Evolutionary conservation across 78 protist genomes (phyloP).

Genomic region (Parvularia atlantis): DNA sequence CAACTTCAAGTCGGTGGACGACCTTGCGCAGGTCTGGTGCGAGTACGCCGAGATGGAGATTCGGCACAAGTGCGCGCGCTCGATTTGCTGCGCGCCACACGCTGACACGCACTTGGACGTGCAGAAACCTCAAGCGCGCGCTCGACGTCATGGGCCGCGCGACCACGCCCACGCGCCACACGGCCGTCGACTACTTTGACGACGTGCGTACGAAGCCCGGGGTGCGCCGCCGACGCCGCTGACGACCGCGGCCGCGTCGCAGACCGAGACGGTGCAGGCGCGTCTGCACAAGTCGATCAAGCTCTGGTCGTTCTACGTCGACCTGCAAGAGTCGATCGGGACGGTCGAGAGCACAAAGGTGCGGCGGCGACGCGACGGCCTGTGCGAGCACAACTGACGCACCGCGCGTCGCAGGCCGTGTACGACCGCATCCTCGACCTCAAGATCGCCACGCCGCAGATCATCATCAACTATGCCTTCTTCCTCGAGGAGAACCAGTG

Average conservation of each 20-base stretch:
- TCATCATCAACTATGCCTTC: slow-evolving; percentile 78
- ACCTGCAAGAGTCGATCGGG: slow-evolving; percentile 87
- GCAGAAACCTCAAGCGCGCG: slow-evolving; percentile 23
- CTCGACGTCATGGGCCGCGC: slow-evolving; percentile 32
- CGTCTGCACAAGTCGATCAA: slow-evolving; percentile 60
- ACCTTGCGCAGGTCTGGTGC: slow-evolving; percentile 80
- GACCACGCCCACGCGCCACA: slow-evolving; percentile 8
- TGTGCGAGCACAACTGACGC: neutral
- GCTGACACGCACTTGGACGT: neutral
- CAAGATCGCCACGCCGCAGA: slow-evolving; percentile 78
- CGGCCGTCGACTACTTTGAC: neutral
- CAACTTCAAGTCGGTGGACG: slow-evolving; percentile 51
- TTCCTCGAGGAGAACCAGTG: slow-evolving; percentile 73
- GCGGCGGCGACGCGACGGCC: too few relatives aligned
- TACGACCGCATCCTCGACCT: slow-evolving; percentile 71
- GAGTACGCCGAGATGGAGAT: slow-evolving; percentile 90
- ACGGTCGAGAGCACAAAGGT: slow-evolving; percentile 49
- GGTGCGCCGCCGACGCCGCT: too few relatives aligned
- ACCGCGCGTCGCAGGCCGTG: slow-evolving; percentile 17
- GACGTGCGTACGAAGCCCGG: slow-evolving; percentile 19
- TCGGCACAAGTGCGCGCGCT: slow-evolving; percentile 28
- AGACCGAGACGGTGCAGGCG: too few relatives aligned
- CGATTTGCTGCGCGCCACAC: neutral
- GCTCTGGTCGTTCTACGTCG: slow-evolving; percentile 90
- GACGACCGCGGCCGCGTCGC: too few relatives aligned